Percentiles rank a stretch among this genome's conserved stretches.
These are phyloP conservation scores for Pilaira anomala DNA, from an alignment of 192 early-diverging fungal genomes.

Conservation along the genomic window DNA sequence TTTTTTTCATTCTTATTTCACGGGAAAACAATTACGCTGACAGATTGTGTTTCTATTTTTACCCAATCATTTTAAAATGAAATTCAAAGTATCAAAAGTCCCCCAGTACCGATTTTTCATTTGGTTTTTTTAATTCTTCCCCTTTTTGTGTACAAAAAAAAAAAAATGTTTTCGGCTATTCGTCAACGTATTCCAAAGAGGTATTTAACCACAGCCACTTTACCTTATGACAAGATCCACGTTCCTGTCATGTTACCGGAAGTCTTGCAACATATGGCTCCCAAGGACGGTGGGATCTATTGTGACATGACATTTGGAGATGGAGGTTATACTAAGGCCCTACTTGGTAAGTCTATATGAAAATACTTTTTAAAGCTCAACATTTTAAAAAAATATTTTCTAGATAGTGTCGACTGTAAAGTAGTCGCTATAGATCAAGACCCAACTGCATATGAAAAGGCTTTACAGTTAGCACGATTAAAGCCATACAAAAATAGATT, in stretches of 20 bases:
- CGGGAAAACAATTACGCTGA: too few relatives aligned
- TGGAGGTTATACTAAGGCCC: conserved; percentile 65
- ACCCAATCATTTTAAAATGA: too few relatives aligned
- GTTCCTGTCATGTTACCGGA: conserved; percentile 51
- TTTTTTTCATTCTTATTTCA: too few relatives aligned
- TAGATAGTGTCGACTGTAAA: conserved; percentile 45
- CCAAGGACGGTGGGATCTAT: conserved; percentile 44
- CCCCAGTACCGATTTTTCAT: too few relatives aligned
- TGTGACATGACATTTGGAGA: conserved; percentile 74
- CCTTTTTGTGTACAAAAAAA: too few relatives aligned
- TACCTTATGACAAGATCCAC: conserved; percentile 33
- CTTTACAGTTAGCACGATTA: conserved; percentile 49
- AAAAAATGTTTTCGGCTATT: too few relatives aligned
- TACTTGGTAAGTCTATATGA: conserved; percentile 47
- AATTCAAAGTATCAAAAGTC: too few relatives aligned
- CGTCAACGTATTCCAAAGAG: not conserved
- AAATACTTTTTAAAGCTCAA: not conserved
- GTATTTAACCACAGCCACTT: not conserved
- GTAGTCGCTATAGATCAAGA: conserved; percentile 75
- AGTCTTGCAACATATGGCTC: conserved; percentile 41
- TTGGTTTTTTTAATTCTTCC: too few relatives aligned
- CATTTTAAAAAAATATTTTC: not conserved
- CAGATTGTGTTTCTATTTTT: too few relatives aligned
- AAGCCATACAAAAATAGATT: conserved; percentile 44
- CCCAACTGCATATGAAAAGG: conserved; percentile 58